Evolutionary conservation across 2,329 filamentous ascomycete genomes (phyloP).

Genomic region (Trichoderma simmonsii): DNA sequence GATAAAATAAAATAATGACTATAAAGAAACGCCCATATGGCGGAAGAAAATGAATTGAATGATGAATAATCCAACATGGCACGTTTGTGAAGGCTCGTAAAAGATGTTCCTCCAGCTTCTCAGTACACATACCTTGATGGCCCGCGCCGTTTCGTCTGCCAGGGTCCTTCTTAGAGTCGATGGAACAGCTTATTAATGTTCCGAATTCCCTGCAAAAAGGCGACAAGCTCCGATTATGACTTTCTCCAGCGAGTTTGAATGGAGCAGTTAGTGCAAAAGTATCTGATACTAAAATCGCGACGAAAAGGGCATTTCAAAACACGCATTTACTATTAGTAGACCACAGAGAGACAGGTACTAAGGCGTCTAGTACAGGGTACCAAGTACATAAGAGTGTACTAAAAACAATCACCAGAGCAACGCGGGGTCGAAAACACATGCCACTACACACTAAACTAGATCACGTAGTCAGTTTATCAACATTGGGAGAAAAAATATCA

Average conservation of each 20-base stretch:
- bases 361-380: neutral
- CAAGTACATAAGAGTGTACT: neutral
- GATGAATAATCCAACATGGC: neutral
- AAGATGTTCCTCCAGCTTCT: neutral
- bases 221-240: neutral
- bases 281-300: neutral
- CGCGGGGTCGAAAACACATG: slow-evolving; percentile 11
- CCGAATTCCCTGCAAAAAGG: neutral
- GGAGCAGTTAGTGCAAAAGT: slow-evolving; percentile 1
- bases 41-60: slow-evolving; percentile 10
- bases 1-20: slow-evolving; percentile 12
- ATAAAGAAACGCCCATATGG: slow-evolving; percentile 8
- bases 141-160: neutral
- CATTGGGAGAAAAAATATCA: neutral
- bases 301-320: neutral
- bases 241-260: neutral
- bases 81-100: neutral
- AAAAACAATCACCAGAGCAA: slow-evolving; percentile 11
- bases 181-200: neutral
- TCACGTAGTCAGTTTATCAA: slow-evolving; percentile 1
- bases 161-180: neutral
- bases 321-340: neutral
- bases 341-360: too few relatives aligned
- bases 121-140: neutral
- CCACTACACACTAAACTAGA: neutral